Percentiles rank a stretch among this genome's conserved stretches.
phyloP scores from a whole-genome alignment of 495 filamentous ascomycete genomes.

The Copromyces sp. region DNA sequence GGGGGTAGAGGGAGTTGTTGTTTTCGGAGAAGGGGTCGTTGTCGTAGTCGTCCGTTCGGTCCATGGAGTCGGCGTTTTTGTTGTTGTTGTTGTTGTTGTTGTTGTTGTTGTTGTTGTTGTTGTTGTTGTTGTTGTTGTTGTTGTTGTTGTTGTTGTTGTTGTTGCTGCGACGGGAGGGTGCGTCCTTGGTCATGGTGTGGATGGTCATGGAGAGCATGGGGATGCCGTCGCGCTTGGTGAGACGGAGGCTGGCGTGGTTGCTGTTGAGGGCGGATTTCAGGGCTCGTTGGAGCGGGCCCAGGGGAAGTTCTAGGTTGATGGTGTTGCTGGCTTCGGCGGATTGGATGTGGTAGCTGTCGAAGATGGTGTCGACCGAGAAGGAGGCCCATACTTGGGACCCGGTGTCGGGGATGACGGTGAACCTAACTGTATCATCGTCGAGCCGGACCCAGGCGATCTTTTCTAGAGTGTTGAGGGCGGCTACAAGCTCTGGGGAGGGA shows the following conservation, averaged over 20 bases:
- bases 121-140: conserved; percentile 18
- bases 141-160: conserved; percentile 17
- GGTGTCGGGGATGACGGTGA: conserved; percentile 88
- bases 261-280: conserved; percentile 74
- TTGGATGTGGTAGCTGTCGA: conserved; percentile 79
- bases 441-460: conserved; percentile 92
- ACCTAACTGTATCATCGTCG: conserved; percentile 73
- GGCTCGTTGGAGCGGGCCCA: conserved; percentile 69
- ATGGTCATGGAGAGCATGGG: conserved; percentile 83
- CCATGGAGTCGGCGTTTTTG: conserved; percentile 8
- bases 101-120: conserved; percentile 18
- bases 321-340: conserved; percentile 69
- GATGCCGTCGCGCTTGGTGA: conserved; percentile 82
- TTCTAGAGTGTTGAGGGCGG: conserved; percentile 76
- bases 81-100: conserved; percentile 18
- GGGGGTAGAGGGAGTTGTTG: conserved; percentile 29
- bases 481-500: conserved; percentile 56
- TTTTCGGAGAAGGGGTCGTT: conserved; percentile 31
- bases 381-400: conserved; percentile 93
- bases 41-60: conserved; percentile 11
- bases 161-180: conserved; percentile 7
- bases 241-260: conserved; percentile 66
- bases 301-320: conserved; percentile 91
- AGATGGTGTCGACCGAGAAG: conserved; percentile 66
- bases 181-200: conserved; percentile 45